Base-by-base conservation (phyloP, 768 basidiomycete genomes). In the Fomitopsis serialis region DNA sequence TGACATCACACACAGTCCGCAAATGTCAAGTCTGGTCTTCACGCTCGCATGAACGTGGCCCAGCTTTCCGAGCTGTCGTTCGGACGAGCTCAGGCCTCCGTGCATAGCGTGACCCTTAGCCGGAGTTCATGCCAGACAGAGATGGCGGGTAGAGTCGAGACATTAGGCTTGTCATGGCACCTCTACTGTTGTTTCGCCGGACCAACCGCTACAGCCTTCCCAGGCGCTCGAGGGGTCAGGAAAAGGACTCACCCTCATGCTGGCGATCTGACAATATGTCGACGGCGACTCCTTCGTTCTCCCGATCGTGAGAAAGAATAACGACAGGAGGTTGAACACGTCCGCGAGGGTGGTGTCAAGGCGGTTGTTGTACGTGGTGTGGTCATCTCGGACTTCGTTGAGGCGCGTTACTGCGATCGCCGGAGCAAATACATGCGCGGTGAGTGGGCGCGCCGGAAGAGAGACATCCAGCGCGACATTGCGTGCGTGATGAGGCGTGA, bases 241-340 rank as follows among this genome's bases (percentile, higher is more conserved):
- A 40, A 40, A 17, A 40, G 42, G 49, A 85, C 93, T 80, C 64
- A 98, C 94, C 71, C 89, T 76, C 87, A 99, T 97, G 55, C 88
- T 93, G 36, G 93, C 92, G 58, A 98, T 85, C 64, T 98, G 97
- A 58, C 91, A 92, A 69, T 97, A 99, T 0, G 89, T 92, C 23
- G 95, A 96, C 0, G 96, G 95, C 10, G 87, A 87, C 69, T 98
- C 95, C 59, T 86, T 84, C 37, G 92, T 94, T 74, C 94, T 95
- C 42, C 97, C 97, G 57, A 99, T 94, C 35, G 95, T 97, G 62
- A 99, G 84, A 76, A 94, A 99, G 79, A 97, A 98, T 59, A 99
- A 80, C 13, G 93, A 96, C 42, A 99, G 81, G 46, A 99, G 79
- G 64, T 82, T 87, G 74, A 98, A 98, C 35, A 98, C 96, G 71